Evolutionary conservation across 345 rosid genomes (phyloP).

Genomic region (Firmiana major): DNA sequence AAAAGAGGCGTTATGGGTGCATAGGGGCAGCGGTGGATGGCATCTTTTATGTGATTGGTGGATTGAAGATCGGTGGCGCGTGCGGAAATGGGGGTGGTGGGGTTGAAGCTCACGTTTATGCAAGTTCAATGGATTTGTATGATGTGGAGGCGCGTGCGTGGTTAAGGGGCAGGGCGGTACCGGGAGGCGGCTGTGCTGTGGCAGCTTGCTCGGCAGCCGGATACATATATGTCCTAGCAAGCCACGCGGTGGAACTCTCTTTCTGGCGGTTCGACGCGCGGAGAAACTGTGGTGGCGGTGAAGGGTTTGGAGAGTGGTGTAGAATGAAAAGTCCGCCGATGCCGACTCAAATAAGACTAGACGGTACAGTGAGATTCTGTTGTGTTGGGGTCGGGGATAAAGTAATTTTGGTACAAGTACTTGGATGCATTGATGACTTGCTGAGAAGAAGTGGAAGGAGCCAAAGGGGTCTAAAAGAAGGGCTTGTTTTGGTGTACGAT

Average conservation of each 20-base stretch:
- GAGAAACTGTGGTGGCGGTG: conserved; percentile 24
- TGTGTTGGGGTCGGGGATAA: conserved; percentile 64
- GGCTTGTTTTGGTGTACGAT: conserved; percentile 66
- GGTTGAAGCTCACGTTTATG: conserved; percentile 61
- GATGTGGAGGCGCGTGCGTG: conserved; percentile 64
- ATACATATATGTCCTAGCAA: conserved; percentile 54
- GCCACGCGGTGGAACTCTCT: conserved; percentile 89
- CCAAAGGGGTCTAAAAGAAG: conserved; percentile 48
- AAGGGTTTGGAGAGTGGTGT: conserved; percentile 73
- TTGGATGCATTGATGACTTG: conserved; percentile 77
- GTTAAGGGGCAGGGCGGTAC: conserved; percentile 76
- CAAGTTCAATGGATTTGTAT: conserved; percentile 84
- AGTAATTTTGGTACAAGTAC: conserved; percentile 73
- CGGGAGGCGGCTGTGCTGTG: conserved; percentile 90
- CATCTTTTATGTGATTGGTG: conserved; percentile 82
- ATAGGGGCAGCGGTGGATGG: conserved; percentile 75
- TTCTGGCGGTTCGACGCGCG: conserved; percentile 79
- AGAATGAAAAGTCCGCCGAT: conserved; percentile 72
- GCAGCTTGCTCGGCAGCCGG: conserved; percentile 69
- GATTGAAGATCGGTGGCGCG: conserved; percentile 59
- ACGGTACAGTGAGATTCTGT: conserved; percentile 71
- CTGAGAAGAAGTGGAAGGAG: conserved; percentile 72
- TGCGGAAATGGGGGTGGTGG: conserved; percentile 29
- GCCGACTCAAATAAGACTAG: conserved; percentile 64
- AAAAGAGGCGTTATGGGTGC: conserved; percentile 74